phyloP scores from a whole-genome alignment of 805 yeast genomes.

The Wickerhamomyces bisporus region DNA sequence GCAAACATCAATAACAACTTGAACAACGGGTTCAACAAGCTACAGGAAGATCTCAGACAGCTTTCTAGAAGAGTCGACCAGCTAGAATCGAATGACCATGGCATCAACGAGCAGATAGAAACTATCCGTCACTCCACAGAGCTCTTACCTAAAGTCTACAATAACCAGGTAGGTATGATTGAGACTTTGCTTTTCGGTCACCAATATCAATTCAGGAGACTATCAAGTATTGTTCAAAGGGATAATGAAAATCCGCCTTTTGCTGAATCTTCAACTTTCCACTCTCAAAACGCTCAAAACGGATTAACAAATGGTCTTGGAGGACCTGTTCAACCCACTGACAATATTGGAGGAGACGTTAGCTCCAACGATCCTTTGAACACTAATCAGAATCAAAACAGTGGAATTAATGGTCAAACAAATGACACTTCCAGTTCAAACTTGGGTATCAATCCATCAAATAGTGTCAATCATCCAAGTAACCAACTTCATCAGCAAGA shows the following conservation, averaged over 20 bases:
- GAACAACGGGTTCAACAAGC: conserved; percentile 13
- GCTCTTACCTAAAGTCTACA: conserved; percentile 16
- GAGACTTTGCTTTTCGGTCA: conserved; percentile 16
- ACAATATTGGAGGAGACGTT: not conserved
- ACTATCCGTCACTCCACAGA: conserved; percentile 9
- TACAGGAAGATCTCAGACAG: conserved; percentile 16
- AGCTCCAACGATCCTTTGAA: not conserved
- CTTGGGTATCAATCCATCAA: conserved; percentile 1
- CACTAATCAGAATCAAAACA: not conserved
- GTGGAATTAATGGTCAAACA: not conserved
- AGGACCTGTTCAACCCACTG: not conserved
- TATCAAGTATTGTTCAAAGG: conserved; percentile 7
- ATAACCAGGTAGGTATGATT: conserved; percentile 14
- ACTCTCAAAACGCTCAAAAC: not conserved
- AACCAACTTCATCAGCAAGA: conserved; percentile 1
- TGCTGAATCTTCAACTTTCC: not conserved
- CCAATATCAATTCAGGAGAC: conserved; percentile 16
- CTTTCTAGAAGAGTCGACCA: conserved; percentile 16
- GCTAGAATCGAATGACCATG: conserved; percentile 10
- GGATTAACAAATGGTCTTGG: not conserved
- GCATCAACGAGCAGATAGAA: conserved; percentile 10
- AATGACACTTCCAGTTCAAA: not conserved
- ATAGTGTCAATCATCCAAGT: conserved; percentile 4
- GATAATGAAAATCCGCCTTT: conserved; percentile 2
- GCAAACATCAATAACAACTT: conserved; percentile 14